phyloP scores from a whole-genome alignment of 306 rosid genomes.

The Acacia acuminata region DNA sequence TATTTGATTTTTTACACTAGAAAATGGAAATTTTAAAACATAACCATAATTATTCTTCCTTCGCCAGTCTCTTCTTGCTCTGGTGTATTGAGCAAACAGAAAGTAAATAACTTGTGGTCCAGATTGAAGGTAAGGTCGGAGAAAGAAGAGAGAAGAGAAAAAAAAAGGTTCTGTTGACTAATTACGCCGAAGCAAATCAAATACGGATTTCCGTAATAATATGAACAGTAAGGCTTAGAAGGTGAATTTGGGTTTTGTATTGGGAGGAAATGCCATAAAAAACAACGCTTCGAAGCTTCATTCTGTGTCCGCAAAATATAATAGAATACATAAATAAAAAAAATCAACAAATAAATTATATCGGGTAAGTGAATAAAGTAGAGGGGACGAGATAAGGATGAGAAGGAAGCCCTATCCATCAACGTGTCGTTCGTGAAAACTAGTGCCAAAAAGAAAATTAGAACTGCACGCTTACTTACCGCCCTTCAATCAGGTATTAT shows the following conservation, averaged over 20 bases:
- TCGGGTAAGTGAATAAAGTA: neutral
- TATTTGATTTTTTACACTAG: neutral
- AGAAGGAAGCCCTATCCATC: neutral
- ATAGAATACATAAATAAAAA: neutral
- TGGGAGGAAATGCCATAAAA: slow-evolving; percentile 35
- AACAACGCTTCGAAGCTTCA: slow-evolving; percentile 32
- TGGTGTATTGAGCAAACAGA: neutral
- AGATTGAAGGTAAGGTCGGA: slow-evolving; percentile 1
- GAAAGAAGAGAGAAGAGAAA: neutral
- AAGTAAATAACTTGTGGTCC: neutral
- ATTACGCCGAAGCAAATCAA: neutral
- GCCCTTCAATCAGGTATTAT: neutral
- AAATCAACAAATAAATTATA: neutral
- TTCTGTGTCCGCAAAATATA: neutral
- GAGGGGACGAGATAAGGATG: neutral
- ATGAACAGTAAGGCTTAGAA: slow-evolving; percentile 34
- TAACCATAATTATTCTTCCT: neutral
- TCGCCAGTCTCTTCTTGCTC: neutral
- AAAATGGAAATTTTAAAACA: neutral
- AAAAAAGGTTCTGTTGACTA: neutral
- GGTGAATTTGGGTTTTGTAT: neutral
- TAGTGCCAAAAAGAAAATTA: neutral
- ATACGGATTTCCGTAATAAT: slow-evolving; percentile 35
- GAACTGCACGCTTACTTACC: neutral
- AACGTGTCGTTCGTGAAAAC: neutral